Evolutionary conservation across 2,329 filamentous ascomycete species (phyloP), one percentile per base, ranked within the genome.

Genomic region (Microthyrium microscopicum): DNA sequence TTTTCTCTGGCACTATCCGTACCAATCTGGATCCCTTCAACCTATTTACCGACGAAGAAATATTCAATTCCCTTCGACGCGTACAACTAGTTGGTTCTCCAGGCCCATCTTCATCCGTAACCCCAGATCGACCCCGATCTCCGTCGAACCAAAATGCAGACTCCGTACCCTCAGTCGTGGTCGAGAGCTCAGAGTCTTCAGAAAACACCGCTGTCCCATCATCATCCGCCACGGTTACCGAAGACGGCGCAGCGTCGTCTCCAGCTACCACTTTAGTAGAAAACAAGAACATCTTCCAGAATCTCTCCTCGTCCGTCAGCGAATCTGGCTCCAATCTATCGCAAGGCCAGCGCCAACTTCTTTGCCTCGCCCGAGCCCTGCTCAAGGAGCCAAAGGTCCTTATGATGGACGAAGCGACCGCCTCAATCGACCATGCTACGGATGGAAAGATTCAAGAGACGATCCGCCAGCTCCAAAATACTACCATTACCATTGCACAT

Each of bases 391-490:
- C 89, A 0, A 85, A 80, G 42, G 84, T 98, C 2, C 64, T 98
- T n/a, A 77, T 98, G 49, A 95, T 98, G 89, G 89, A 98, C 55
- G 89, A 98, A 61, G 89, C 89, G 1, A 98, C 89, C 1, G 89
- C 89, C 0, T 92, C 82, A 0, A 95, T 98, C 48, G 89, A 98
- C 58, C 95, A 95, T 56, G 78, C 76, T 4, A 98, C 89, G 2
- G 89, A 98, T 48, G 68, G 77, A 31, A 94, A 93, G 60, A 95
- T 98, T 44, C 89, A 98, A 56, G 83, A 82, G 46, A 95, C 89
- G 0, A 85, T 98, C 40, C 77, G 84, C n/a, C 80, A 93, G 53
- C 69, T 95, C 45, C 78, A 75, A 42, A 66, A 84, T 53, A 98
- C 89, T 0, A 93, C 91, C 39, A 81, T 95, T 51, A 95, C 89